Percentiles rank a stretch among this genome's conserved stretches.
phyloP scores from a whole-genome alignment of 495 filamentous ascomycete genomes.

The Parathielavia appendiculata region DNA sequence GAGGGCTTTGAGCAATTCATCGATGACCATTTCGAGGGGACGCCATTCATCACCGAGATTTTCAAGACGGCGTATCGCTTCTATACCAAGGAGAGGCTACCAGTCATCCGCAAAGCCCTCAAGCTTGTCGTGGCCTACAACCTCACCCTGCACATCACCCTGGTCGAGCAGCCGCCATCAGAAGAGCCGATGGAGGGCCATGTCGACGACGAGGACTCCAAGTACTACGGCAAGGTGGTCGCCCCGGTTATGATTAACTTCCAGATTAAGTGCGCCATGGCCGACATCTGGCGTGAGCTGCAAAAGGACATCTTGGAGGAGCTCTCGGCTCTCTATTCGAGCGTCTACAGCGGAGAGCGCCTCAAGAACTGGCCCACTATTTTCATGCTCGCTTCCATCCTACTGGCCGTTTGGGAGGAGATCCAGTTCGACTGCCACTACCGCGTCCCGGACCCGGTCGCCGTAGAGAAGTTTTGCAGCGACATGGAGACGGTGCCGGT shows the following conservation, averaged over 20 bases:
- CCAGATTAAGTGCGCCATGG: constrained; percentile 91
- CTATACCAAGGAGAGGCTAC: constrained; percentile 73
- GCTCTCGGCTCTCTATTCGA: constrained; percentile 81
- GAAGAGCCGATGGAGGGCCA: constrained; percentile 72
- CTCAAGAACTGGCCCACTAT: constrained; percentile 97
- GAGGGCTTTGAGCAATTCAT: constrained; percentile 84
- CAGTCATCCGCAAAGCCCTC: constrained; percentile 83
- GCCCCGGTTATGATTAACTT: constrained; percentile 98
- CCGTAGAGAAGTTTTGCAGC: constrained; percentile 83
- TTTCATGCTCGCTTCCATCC: constrained; percentile 86
- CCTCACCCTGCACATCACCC: constrained; percentile 82
- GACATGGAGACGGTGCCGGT: constrained; percentile 94
- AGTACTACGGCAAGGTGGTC: constrained; percentile 78
- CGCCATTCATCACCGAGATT: constrained; percentile 86
- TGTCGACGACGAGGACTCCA: constrained; percentile 71
- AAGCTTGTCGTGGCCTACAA: constrained; percentile 92
- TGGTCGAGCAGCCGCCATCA: constrained; percentile 80
- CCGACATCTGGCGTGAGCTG: constrained; percentile 91
- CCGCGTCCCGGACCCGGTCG: constrained; percentile 72
- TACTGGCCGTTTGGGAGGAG: constrained; percentile 90
- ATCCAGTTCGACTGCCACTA: constrained; percentile 97
- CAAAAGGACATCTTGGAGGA: constrained; percentile 93
- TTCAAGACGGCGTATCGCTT: constrained; percentile 89
- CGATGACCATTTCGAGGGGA: constrained; percentile 90
- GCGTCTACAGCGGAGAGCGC: constrained; percentile 88